Base-by-base conservation (phyloP, 192 early-diverging fungal genomes). In the Podila verticillata region DNA sequence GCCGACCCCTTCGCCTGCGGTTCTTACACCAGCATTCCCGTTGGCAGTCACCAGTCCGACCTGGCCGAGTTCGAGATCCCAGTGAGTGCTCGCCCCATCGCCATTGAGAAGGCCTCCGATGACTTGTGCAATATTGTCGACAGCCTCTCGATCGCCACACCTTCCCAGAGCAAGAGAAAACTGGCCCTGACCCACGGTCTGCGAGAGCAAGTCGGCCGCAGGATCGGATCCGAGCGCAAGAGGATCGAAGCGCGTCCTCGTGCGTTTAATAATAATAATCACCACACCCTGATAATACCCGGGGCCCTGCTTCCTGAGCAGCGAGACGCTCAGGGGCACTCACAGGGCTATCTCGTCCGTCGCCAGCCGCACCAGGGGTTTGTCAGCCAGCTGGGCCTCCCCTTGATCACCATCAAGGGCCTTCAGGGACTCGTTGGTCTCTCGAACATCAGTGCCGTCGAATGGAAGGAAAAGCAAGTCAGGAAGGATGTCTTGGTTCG, bases 21-120 rank as follows among this genome's bases (percentile, higher is more conserved):
- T 6, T 84, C 85, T 13, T 86, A 86, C 61, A 81, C 84, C 13
- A 83, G 80, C 54, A 84, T 86, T 59, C 81, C 81, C 24, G 67
- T 83, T 5, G 73, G 81, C 19, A 68, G 68, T 12, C 70, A 83
- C 29, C 68, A 80, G 15, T 71, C 79, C 2, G 82, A 86, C 68
- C 77, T 86, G 10, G 74, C 66, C 29, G 83, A 72, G 51, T 81
- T 84, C 60, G 81, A 78, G 47, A 61, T 69, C 22, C 85, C 85
- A 9, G 81, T 86, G 26, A 70, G 68, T 19, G 73, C 58, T 1
- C 69, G 65, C 22, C 39, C 77, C 0, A 56, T 58, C 48, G 57
- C 19, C 35, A 32, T 56, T 4, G 17, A 28, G 59, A 73, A 58
- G 24, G 32, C 7, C 15, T 8, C 56, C 32, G 24, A 47, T 17